phyloP scores from a whole-genome alignment of 2,329 filamentous ascomycete genomes.

The Aspergillus candidus region DNA sequence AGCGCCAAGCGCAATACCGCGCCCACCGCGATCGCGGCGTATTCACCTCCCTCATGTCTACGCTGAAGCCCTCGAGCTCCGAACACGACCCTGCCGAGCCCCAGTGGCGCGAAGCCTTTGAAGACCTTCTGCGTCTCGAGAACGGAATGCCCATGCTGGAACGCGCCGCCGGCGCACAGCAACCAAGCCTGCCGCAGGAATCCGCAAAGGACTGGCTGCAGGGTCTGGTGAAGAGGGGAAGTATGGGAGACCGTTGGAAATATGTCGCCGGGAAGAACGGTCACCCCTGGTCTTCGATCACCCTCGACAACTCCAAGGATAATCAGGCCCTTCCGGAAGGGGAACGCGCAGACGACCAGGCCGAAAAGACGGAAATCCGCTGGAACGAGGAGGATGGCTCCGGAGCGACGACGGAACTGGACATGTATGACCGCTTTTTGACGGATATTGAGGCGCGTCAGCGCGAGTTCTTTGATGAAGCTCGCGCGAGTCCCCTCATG shows the following conservation, averaged over 20 bases:
- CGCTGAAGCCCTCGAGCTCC: slow-evolving; percentile 22
- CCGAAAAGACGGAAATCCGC: slow-evolving; percentile 18
- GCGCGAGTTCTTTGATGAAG: slow-evolving; percentile 22
- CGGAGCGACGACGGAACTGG: slow-evolving; percentile 44
- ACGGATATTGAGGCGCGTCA: slow-evolving; percentile 31
- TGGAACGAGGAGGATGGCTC: slow-evolving; percentile 28
- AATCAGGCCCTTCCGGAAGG: slow-evolving; percentile 8
- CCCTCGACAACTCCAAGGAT: slow-evolving; percentile 12
- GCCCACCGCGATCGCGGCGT: slow-evolving; percentile 23
- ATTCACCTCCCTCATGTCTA: slow-evolving; percentile 31
- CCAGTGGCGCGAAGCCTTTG: slow-evolving; percentile 53
- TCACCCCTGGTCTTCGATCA: slow-evolving; percentile 21
- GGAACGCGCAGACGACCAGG: slow-evolving; percentile 3
- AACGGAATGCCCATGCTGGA: slow-evolving; percentile 41
- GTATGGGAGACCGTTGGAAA: slow-evolving; percentile 37
- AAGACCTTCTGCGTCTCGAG: slow-evolving; percentile 50
- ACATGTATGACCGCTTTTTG: slow-evolving; percentile 48
- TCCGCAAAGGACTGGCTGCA: slow-evolving; percentile 36
- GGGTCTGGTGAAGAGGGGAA: slow-evolving; percentile 37
- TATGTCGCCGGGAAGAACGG: slow-evolving; percentile 19
- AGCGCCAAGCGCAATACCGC: slow-evolving; percentile 37
- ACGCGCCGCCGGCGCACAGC: slow-evolving; percentile 16
- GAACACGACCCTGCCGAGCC: slow-evolving; percentile 31
- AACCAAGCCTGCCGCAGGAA: slow-evolving; percentile 18
- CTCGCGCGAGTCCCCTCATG: slow-evolving; percentile 31